These are phyloP conservation scores for Colletotrichum orbiculare DNA, from an alignment of 2,329 filamentous ascomycete species.

Conservation along the genomic window DNA sequence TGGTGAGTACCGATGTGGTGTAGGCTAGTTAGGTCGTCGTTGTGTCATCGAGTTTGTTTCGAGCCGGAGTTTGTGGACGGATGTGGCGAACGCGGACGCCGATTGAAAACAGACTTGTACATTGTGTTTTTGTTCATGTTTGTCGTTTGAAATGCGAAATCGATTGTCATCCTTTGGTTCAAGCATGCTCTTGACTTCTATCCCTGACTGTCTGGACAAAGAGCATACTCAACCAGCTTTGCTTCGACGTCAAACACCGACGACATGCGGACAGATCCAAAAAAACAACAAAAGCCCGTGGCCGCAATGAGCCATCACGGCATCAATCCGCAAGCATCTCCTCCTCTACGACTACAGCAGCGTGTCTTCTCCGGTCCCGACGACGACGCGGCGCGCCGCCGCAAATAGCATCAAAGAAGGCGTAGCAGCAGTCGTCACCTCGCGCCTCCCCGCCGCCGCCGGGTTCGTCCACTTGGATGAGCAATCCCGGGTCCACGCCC, in stretches of 20 bases:
- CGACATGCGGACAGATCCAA: not conserved
- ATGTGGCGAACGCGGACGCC: constrained; percentile 25
- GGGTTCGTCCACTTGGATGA: not conserved
- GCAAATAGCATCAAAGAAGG: constrained; percentile 25
- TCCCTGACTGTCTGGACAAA: too few relatives aligned
- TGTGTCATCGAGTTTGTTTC: constrained; percentile 5
- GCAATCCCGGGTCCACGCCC: constrained; percentile 13
- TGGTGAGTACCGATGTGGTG: constrained; percentile 10
- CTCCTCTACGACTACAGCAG: constrained; percentile 6
- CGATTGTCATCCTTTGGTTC: not conserved
- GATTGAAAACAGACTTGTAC: constrained; percentile 19
- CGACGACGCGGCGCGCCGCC: constrained; percentile 5
- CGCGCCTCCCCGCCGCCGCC: constrained; percentile 4
- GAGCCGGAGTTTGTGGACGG: constrained; percentile 22
- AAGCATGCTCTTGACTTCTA: too few relatives aligned
- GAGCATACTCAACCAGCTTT: too few relatives aligned
- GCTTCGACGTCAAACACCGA: not conserved
- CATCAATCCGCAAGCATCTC: constrained; percentile 27
- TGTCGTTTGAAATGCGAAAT: not conserved
- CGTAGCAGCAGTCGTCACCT: constrained; percentile 21
- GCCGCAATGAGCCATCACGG: not conserved
- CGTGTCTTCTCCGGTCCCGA: constrained; percentile 14
- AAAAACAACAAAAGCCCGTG: not conserved
- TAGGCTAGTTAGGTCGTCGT: constrained; percentile 23
- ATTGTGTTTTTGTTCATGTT: not conserved